Base-by-base conservation (phyloP, 768 basidiomycete species). In the Tulasnella sp. region DNA sequence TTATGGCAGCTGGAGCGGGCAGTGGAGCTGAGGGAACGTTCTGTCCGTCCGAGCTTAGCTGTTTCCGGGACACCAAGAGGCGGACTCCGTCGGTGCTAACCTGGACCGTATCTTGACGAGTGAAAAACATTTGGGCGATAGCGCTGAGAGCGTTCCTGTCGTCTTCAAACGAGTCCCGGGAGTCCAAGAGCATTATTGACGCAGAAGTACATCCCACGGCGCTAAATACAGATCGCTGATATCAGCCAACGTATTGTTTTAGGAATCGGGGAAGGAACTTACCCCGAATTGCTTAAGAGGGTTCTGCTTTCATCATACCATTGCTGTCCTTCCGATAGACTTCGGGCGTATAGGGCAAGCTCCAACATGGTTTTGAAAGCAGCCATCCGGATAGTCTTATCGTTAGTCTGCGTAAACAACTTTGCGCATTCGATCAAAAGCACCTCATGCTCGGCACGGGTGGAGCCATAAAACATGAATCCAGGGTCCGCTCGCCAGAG, bases 401-500 rank as follows among this genome's bases (percentile, higher is more conserved):
- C 72, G 35, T 66, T 62, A 44, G 74, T 65, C 35, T 72, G 64
- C 12, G 64, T 19, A 44, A 75, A 72, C 12, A 59, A 42, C 32
- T 75, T 52, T 29, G 62, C 47, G 9, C 32, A 17, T 3, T 74
- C 74, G 32, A 59, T 26, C 44, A 75, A 63, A 86, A 89, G 39
- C 44, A 12, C 39, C 67, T 73, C 70, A 11, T 81, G 77, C 11
- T 85, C 83, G 2, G 79, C 77, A 1, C 81, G 76, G 0, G 79
- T 80, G 26, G 85, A 77, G 7, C 82, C 83, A 34, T 83, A 81
- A 70, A 87, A 80, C 73, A 85, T 86, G 80, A 90, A 90, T 32
- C 80, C 74, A 0, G 85, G 82, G 62, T 84, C 83, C 1, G 83
- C 77, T 22, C 90, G 85, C 88, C 88, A 92, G 36, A 93, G 80